phyloP scores from a whole-genome alignment of 306 rosid genomes.

The Rosa rugosa region DNA sequence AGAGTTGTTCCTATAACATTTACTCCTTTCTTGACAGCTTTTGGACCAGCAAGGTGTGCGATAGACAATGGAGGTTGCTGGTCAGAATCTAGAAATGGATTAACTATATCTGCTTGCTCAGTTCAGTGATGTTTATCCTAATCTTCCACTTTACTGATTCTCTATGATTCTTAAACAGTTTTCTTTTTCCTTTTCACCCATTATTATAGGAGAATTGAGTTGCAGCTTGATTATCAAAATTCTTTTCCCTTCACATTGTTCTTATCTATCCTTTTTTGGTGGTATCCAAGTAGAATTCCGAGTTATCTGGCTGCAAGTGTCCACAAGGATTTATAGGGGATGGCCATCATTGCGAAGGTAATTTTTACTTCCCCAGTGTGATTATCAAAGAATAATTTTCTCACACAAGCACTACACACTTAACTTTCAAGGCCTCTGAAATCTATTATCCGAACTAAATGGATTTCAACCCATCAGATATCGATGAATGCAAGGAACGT shows the following conservation, averaged over 20 bases:
- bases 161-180: neutral
- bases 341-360: constrained; percentile 75
- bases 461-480: constrained; percentile 28
- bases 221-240: neutral
- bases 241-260: neutral
- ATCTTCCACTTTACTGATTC: constrained; percentile 15
- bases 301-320: constrained; percentile 63
- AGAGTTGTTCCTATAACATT: constrained; percentile 9
- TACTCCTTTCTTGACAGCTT: constrained; percentile 54
- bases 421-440: neutral
- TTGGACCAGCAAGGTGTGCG: constrained; percentile 90
- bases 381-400: neutral
- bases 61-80: constrained; percentile 90
- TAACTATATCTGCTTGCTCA: constrained; percentile 79
- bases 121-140: constrained; percentile 58
- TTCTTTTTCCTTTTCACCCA: neutral
- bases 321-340: constrained; percentile 73
- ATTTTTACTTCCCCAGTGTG: constrained; percentile 18
- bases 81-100: constrained; percentile 54
- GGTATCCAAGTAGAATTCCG: constrained; percentile 45
- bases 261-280: constrained; percentile 25
- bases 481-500: constrained; percentile 47
- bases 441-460: neutral
- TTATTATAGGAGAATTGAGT: neutral
- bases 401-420: neutral